A percentile compares a stretch with the other conserved stretches of the same genome.
Evolutionary conservation across 192 early-diverging fungal genomes (phyloP).

Genomic region (Chytriomyces hyalinus): DNA sequence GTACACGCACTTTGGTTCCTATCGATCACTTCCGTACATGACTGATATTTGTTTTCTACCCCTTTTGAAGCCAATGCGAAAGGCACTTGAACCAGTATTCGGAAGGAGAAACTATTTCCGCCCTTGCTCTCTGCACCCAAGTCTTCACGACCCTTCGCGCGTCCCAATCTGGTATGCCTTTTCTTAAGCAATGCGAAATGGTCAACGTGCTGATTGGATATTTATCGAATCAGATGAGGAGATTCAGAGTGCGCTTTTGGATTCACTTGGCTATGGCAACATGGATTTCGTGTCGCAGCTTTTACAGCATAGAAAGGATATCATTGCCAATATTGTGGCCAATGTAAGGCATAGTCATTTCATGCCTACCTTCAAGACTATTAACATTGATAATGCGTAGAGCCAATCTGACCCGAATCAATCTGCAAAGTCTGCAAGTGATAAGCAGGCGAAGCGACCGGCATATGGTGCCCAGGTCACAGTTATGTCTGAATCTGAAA

Average conservation of each 20-base stretch:
- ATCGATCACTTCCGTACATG: not conserved
- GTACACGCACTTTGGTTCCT: slow-evolving; percentile 29
- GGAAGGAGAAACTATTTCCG: slow-evolving; percentile 51
- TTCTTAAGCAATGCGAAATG: not conserved
- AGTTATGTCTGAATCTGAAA: slow-evolving; percentile 67
- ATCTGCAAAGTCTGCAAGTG: not conserved
- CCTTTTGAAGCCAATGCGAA: slow-evolving; percentile 54
- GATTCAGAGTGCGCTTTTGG: slow-evolving; percentile 71
- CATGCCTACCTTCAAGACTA: not conserved
- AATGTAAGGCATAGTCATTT: slow-evolving; percentile 12
- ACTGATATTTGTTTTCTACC: slow-evolving; percentile 11
- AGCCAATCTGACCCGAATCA: slow-evolving; percentile 13
- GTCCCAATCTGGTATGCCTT: slow-evolving; percentile 49
- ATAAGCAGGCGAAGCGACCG: slow-evolving; percentile 31
- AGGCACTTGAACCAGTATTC: slow-evolving; percentile 50
- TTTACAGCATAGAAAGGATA: slow-evolving; percentile 57
- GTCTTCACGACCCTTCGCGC: slow-evolving; percentile 74
- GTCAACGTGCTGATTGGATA: not conserved
- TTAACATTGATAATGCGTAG: not conserved
- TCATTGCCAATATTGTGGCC: slow-evolving; percentile 70
- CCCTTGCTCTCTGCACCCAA: slow-evolving; percentile 66
- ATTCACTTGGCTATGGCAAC: slow-evolving; percentile 75
- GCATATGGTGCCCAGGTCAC: slow-evolving; percentile 69
- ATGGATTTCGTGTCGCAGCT: slow-evolving; percentile 72
- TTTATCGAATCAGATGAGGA: slow-evolving; percentile 49